Evolutionary conservation across 176 grass and related monocot species (phyloP).

Genomic region (Sorghum bicolor): Sorghum_bicolor_NCBIv3 NC_012879.2:48929001-48929500

Average conservation of each 20-base stretch:
- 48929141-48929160: background rate
- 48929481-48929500: background rate
- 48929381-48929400: no score
- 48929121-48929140: no score
- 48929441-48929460: background rate
- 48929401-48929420: background rate
- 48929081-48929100: constrained; percentile 2
- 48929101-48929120: background rate
- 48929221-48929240: background rate
- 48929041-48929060: background rate
- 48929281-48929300: background rate
- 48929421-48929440: background rate
- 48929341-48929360: background rate
- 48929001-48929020: constrained; percentile 9
- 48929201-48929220: background rate
- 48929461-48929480: background rate
- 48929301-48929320: background rate
- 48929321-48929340: background rate
- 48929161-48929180: background rate
- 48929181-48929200: background rate
- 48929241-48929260: background rate
- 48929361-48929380: background rate
- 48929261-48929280: background rate
- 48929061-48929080: no score
- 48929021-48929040: background rate